These are phyloP conservation scores for Agaricus subrufescens DNA, from an alignment of 768 basidiomycete genomes.

Conservation along the genomic window DNA sequence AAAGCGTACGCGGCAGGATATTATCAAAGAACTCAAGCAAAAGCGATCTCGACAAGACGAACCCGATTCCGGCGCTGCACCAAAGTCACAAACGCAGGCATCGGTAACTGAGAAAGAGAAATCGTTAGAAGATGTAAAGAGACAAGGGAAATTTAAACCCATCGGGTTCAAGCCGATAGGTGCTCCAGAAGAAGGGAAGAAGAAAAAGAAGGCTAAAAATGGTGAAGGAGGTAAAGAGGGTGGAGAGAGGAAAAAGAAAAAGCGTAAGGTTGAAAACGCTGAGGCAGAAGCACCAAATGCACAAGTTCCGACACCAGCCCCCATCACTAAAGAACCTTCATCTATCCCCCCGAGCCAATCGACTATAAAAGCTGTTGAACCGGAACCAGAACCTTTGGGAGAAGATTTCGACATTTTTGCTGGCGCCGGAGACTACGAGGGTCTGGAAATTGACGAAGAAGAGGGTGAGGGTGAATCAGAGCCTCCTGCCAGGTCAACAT, in stretches of 20 bases:
- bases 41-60: conserved; percentile 35
- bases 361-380: conserved; percentile 2
- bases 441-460: conserved; percentile 51
- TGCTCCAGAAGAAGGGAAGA: conserved; percentile 38
- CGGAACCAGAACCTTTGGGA: conserved; percentile 29
- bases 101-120: conserved; percentile 26
- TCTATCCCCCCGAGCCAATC: conserved; percentile 10
- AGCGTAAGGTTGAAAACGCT: neutral
- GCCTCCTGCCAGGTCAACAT: neutral
- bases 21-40: conserved; percentile 68
- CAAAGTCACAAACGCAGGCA: conserved; percentile 4
- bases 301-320: conserved; percentile 17
- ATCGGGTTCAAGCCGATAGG: conserved; percentile 69
- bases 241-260: conserved; percentile 19
- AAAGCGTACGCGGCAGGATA: conserved; percentile 77
- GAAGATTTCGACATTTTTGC: conserved; percentile 86
- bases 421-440: conserved; percentile 79
- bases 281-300: neutral
- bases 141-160: conserved; percentile 48
- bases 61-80: conserved; percentile 17
- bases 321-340: neutral
- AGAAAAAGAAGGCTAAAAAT: conserved; percentile 53
- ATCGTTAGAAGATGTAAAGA: conserved; percentile 39
- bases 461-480: conserved; percentile 35
- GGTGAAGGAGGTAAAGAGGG: conserved; percentile 17